Base-by-base conservation (phyloP, 2,329 filamentous ascomycete genomes). In the Cordyceps cateniannulata region DNA sequence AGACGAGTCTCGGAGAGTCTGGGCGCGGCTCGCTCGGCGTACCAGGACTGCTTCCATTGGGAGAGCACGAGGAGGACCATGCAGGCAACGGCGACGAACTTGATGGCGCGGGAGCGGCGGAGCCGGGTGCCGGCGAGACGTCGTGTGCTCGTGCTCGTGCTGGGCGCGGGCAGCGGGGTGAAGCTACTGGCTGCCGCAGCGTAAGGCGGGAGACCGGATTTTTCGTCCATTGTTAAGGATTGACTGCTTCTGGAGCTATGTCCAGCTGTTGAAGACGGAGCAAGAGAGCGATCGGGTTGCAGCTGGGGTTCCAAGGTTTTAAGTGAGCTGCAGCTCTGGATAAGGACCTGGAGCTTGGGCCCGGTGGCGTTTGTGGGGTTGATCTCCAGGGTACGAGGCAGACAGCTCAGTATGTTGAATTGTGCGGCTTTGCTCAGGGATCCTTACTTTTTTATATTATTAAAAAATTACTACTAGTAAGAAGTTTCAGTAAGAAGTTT, bases 1-100 rank as follows among this genome's bases (percentile, higher is more conserved):
- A 89, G 75, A 66, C 78, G 80, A 50, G 79, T 72, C 24, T 77
- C 63, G 1, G 85, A 87, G 3, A 88, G 72, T 20, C 69, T 69
- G 20, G 73, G 68, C 20, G 65, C 62, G 1, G 66, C 67, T 42
- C 65, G 52, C 48, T 73, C 63, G 18, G 65, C 56, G 32, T 61
- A 56, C 68, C 66, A 68, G 5, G 79, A 64, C 63, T 80, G 78
- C 63, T 68, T 70, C 78, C 78, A 81, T 63, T 81, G 79, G 0
- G 78, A 75, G 59, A 78, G 76, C n/a, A 73, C 78, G 49, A 81
- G 79, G 63, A 84, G 81, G 32, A 71, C 72, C n/a, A 85, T 71
- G 64, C 76, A 81, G 9, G 75, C 75, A 6, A 84, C 64, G 7
- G 70, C 75, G 47, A 80, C 68, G 59, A 79, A 67, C 45, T 76